Evolutionary conservation across 176 grass and related monocot genomes (phyloP), one percentile per base, ranked within the genome.

Genomic region (Rhynchospora tenuis): DNA sequence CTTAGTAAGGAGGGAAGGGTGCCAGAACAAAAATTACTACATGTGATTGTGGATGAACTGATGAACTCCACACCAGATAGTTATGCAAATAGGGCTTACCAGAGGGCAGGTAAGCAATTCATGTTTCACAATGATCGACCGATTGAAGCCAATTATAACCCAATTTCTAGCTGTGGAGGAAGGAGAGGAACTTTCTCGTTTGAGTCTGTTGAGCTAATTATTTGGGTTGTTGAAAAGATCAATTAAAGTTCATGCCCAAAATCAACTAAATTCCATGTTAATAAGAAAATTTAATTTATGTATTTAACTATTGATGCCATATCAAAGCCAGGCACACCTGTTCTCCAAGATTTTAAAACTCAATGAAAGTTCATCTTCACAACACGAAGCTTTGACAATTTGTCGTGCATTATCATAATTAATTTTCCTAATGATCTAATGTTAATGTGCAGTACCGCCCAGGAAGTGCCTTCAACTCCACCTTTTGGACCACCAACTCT

Each of bases 401-500:
- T 31, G 24, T 33, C 61, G 46, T 81, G 33, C 46, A 47, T 31
- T 65, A 17, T 43, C 19, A 42, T 86, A 67, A 51, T 60, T 26
- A 78, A 61, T 72, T 52, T 29, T 51, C 52, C 57, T 61, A 69
- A 73, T 70, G 15, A 19, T 0, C 0, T 45, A 62, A 28, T 19
- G 28, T 19, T 22, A 70, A 54, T 29, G 11, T 79, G 91, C 89
- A 98, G 96, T n/a, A 90, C 80, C 91, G 96, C 2, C 96, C 96
- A 58, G 92, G 91, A 11, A 98, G 93, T 88, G 14, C 80, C 48
- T 89, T 83, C 93, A 95, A 91, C 85, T 83, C 63, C 64, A 88
- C 91, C 20, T 57, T 89, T 59, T 98, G 96, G 93, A 98, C 91
- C 80, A 98, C 96, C 86, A 98, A 98, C 82, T 86, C 96, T 73